These are phyloP conservation scores for Yamadazyma blattariae DNA, from an alignment of 1,139 yeast species.

Conservation along the genomic window DNA sequence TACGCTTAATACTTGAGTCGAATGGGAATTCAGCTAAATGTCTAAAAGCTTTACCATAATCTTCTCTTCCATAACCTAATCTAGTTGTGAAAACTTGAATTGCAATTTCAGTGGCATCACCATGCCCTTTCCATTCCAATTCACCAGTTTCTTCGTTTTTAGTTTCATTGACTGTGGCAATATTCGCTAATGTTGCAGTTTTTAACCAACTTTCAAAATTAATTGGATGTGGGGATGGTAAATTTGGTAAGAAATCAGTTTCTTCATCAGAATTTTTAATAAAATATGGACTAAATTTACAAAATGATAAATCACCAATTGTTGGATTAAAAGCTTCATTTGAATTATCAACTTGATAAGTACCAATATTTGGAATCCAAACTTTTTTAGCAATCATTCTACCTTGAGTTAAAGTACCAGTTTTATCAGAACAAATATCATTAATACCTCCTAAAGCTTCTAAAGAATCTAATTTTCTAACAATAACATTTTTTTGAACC, in stretches of 20 bases:
- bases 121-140: slow-evolving; percentile 66
- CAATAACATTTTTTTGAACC: slow-evolving; percentile 71
- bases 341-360: slow-evolving; percentile 56
- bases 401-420: slow-evolving; percentile 81
- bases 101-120: slow-evolving; percentile 85
- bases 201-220: slow-evolving; percentile 48
- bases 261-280: slow-evolving; percentile 40
- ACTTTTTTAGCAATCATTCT: slow-evolving; percentile 70
- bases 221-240: slow-evolving; percentile 23
- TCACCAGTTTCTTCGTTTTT: slow-evolving; percentile 33
- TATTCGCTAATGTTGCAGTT: slow-evolving; percentile 70
- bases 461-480: slow-evolving; percentile 72
- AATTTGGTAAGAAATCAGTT: slow-evolving; percentile 21
- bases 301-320: slow-evolving; percentile 52
- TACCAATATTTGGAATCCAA: slow-evolving; percentile 79
- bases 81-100: slow-evolving; percentile 70
- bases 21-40: slow-evolving; percentile 72
- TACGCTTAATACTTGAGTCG: slow-evolving; percentile 73
- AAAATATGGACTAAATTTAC: slow-evolving; percentile 39
- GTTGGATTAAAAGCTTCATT: slow-evolving; percentile 75
- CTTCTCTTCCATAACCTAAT: slow-evolving; percentile 46
- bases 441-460: slow-evolving; percentile 81
- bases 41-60: slow-evolving; percentile 28
- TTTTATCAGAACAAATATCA: slow-evolving; percentile 81
- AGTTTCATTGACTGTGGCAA: slow-evolving; percentile 55